Conservation (phyloP, 192 early-diverging fungal species). For the Powellomyces hirtus region DNA sequence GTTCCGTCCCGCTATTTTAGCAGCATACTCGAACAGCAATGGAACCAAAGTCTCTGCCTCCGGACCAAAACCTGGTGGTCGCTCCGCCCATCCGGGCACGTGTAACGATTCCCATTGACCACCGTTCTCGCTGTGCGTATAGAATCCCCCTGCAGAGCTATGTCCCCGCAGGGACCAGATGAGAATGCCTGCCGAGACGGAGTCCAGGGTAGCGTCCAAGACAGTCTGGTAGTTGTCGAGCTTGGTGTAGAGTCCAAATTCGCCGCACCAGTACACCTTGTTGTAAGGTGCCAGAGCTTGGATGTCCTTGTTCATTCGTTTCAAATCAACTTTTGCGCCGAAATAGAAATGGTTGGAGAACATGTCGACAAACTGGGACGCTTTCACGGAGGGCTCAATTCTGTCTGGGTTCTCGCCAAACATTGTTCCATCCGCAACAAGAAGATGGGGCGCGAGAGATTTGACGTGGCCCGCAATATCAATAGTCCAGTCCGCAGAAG, state of each 20-base stretch:
- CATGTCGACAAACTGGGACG: slow-evolving; percentile 1
- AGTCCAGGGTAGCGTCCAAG: background rate
- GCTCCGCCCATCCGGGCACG: slow-evolving; percentile 28
- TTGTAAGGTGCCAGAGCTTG: background rate
- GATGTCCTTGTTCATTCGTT: background rate
- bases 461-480: slow-evolving; percentile 9
- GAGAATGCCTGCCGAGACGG: slow-evolving; percentile 7
- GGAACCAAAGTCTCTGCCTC: slow-evolving; percentile 6
- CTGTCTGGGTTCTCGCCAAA: slow-evolving; percentile 3
- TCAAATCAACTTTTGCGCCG: background rate
- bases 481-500: slow-evolving; percentile 36
- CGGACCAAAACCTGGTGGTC: background rate
- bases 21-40: background rate
- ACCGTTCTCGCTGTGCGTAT: slow-evolving; percentile 27
- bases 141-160: slow-evolving; percentile 29
- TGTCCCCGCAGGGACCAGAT: slow-evolving; percentile 29
- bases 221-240: background rate
- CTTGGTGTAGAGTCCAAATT: slow-evolving; percentile 18
- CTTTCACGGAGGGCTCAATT: slow-evolving; percentile 15
- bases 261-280: slow-evolving; percentile 32
- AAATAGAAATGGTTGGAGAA: slow-evolving; percentile 6
- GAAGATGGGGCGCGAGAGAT: slow-evolving; percentile 12
- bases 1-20: background rate
- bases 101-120: slow-evolving; percentile 18
- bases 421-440: slow-evolving; percentile 37